A percentile compares a stretch with the other conserved stretches of the same genome.
Evolutionary conservation across 257 asterid genomes (phyloP).

Genomic region (Solanum piurae): DNA sequence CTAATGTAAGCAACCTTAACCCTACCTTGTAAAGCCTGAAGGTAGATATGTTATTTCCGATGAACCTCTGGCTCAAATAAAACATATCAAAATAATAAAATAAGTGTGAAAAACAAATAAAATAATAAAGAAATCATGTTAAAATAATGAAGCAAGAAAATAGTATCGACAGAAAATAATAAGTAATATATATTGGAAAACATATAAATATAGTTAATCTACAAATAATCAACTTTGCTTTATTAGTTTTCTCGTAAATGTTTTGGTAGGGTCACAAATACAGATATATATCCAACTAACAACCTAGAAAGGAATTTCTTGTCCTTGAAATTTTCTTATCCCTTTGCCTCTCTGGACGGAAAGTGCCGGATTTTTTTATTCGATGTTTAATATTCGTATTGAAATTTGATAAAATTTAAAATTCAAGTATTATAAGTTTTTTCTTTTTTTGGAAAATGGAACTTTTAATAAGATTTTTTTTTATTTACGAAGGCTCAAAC

Average conservation of each 20-base stretch:
- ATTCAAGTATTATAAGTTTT: not conserved
- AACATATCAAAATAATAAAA: not conserved
- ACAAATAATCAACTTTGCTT: not conserved
- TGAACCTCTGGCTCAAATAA: not conserved
- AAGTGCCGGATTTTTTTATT: not conserved
- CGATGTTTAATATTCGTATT: fast-evolving
- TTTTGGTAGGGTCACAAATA: not conserved
- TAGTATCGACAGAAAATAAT: not conserved
- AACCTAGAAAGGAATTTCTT: not conserved
- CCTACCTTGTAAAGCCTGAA: not conserved
- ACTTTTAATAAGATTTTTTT: not conserved
- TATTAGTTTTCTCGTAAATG: not conserved
- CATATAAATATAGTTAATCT: not conserved
- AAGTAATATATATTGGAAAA: not conserved
- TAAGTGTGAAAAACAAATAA: not conserved
- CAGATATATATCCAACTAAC: not conserved
- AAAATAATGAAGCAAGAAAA: not conserved
- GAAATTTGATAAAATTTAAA: fast-evolving
- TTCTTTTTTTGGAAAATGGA: fast-evolving
- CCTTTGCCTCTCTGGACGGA: not conserved
- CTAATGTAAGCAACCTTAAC: not conserved
- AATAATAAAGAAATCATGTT: not conserved
- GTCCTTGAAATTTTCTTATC: not conserved
- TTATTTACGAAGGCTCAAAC: fast-evolving
- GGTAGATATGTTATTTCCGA: not conserved